Conservation (phyloP, 805 yeast species). For the Yarrowia deformans region DNA sequence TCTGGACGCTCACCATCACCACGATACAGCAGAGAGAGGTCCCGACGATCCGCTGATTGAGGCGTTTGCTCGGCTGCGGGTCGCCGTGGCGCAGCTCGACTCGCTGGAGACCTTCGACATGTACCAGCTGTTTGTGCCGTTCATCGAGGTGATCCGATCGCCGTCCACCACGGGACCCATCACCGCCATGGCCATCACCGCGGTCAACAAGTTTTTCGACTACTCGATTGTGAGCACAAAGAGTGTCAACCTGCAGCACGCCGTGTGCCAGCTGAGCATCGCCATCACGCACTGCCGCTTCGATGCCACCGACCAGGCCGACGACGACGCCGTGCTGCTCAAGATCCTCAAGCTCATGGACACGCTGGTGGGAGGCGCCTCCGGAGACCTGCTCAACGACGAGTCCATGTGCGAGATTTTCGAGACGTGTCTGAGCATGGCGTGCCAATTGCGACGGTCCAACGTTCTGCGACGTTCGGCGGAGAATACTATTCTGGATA, state of each 20-base stretch:
- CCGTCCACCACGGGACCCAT: constrained; percentile 86
- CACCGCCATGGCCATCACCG: constrained; percentile 78
- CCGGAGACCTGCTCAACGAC: constrained; percentile 74
- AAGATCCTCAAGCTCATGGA: constrained; percentile 82
- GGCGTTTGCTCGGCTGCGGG: constrained; percentile 78
- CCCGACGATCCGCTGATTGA: constrained; percentile 69
- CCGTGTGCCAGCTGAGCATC: constrained; percentile 70
- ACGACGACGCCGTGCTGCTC: constrained; percentile 88
- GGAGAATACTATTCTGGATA: constrained; percentile 75
- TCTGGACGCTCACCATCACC: constrained; percentile 41
- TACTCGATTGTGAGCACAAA: constrained; percentile 67
- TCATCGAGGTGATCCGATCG: constrained; percentile 79
- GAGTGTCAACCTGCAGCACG: constrained; percentile 63
- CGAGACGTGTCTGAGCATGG: constrained; percentile 88
- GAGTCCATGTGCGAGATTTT: constrained; percentile 86
- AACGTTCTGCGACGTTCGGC: constrained; percentile 90
- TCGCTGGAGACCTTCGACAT: constrained; percentile 68
- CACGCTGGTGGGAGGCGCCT: constrained; percentile 65
- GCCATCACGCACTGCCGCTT: constrained; percentile 93
- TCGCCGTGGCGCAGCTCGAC: constrained; percentile 66
- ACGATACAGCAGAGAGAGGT: constrained; percentile 24
- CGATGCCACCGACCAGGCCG: constrained; percentile 90
- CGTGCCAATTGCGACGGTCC: constrained; percentile 89
- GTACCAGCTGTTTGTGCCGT: constrained; percentile 82
- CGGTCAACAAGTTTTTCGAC: constrained; percentile 75